These are phyloP conservation scores for Cyberlindnera nakhonratchasimensis DNA, from an alignment of 805 yeast species.

Conservation along the genomic window DNA sequence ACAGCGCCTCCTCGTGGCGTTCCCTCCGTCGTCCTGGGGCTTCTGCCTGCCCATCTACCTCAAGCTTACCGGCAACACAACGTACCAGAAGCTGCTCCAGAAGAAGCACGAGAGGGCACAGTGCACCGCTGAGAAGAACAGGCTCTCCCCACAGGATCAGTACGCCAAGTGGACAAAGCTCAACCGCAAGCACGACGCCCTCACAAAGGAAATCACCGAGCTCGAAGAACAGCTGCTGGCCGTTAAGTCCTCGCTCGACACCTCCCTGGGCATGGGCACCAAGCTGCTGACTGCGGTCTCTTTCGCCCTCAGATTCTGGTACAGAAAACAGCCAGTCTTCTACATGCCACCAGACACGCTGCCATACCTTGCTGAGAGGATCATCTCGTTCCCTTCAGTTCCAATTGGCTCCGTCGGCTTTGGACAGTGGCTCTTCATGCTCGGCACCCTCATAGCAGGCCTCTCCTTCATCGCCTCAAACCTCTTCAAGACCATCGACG, in stretches of 20 bases:
- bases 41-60: slow-evolving; percentile 11
- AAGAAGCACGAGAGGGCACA: slow-evolving; percentile 43
- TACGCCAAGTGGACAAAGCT: slow-evolving; percentile 95
- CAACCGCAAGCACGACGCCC: slow-evolving; percentile 44
- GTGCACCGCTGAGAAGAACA: slow-evolving; percentile 49
- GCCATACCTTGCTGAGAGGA: slow-evolving; percentile 10
- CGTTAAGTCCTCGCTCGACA: slow-evolving; percentile 4
- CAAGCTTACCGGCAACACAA: slow-evolving; percentile 8
- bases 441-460: slow-evolving; percentile 25
- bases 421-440: slow-evolving; percentile 50
- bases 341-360: slow-evolving; percentile 12
- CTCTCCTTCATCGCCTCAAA: slow-evolving; percentile 23
- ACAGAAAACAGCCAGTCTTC: slow-evolving; percentile 14
- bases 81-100: slow-evolving; percentile 21
- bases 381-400: slow-evolving; percentile 45
- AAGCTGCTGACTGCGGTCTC: slow-evolving; percentile 2
- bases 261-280: not conserved
- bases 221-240: slow-evolving; percentile 6
- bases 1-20: slow-evolving; percentile 11
- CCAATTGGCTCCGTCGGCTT: slow-evolving; percentile 59
- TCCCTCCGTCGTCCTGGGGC: slow-evolving; percentile 11
- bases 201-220: slow-evolving; percentile 11
- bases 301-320: slow-evolving; percentile 16
- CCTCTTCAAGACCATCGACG: slow-evolving; percentile 6
- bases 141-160: slow-evolving; percentile 84